A percentile compares a stretch with the other conserved stretches of the same genome.
phyloP scores from a whole-genome alignment of 2,329 filamentous ascomycete species.

The Alternaria atra region DNA sequence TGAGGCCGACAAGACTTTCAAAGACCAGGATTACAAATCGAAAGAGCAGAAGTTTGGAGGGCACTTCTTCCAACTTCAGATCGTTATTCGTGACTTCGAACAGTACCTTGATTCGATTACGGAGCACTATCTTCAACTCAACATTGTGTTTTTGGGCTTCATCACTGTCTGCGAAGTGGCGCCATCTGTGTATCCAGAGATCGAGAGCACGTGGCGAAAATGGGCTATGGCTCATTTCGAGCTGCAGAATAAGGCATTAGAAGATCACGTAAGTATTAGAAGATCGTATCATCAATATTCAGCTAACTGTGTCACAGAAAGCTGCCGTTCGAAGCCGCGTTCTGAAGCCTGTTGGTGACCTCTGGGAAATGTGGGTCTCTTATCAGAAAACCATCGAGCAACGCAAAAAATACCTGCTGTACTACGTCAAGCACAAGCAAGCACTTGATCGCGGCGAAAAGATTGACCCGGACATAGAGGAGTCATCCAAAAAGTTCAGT shows the following conservation, averaged over 20 bases:
- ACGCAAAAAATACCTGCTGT: conserved; percentile 87
- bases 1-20: conserved; percentile 68
- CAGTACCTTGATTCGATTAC: conserved; percentile 85
- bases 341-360: conserved; percentile 81
- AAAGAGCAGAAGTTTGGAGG: conserved; percentile 88
- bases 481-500: conserved; percentile 87
- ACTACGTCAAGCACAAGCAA: conserved; percentile 83
- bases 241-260: conserved; percentile 81
- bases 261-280: conserved; percentile 74
- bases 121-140: conserved; percentile 81
- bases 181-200: conserved; percentile 72
- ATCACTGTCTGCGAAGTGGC: conserved; percentile 78
- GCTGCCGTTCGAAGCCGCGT: conserved; percentile 79
- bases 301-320: conserved; percentile 54
- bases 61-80: conserved; percentile 89
- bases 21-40: conserved; percentile 83
- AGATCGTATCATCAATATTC: conserved; percentile 4
- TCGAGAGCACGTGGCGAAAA: conserved; percentile 93
- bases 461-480: conserved; percentile 82
- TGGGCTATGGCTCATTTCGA: conserved; percentile 89
- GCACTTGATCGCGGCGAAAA: conserved; percentile 84
- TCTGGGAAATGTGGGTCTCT: conserved; percentile 82
- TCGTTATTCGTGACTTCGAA: conserved; percentile 93
- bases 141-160: conserved; percentile 81
- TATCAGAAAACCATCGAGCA: conserved; percentile 93